Evolutionary conservation across 164 flowering plant genomes (phyloP).

Genomic region (Macadamia tetraphylla): DNA sequence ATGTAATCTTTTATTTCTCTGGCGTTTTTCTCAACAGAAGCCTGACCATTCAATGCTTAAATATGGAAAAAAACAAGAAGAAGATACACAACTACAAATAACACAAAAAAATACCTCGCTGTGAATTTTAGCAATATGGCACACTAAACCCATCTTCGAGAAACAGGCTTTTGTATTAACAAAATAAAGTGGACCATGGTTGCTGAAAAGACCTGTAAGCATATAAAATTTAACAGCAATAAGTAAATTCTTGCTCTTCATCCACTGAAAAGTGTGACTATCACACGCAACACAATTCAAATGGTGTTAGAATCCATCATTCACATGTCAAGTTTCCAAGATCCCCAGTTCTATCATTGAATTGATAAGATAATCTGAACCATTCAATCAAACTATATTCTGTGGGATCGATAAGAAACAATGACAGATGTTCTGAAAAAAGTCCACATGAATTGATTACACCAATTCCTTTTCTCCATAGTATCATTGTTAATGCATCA

Average conservation of each 20-base stretch:
- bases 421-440: not conserved
- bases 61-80: conserved; percentile 1
- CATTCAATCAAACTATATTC: conserved; percentile 3
- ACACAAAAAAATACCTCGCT: conserved; percentile 65
- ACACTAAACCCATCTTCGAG: conserved; percentile 89
- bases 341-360: not conserved
- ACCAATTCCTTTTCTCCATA: too few species aligned
- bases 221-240: not conserved
- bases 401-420: not conserved
- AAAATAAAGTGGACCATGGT: conserved; percentile 96
- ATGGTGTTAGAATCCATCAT: not conserved
- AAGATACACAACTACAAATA: not conserved
- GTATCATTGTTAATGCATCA: not conserved
- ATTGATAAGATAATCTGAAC: not conserved
- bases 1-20: conserved; percentile 81
- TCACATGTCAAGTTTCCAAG: not conserved
- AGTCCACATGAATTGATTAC: too few species aligned
- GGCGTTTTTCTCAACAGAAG: conserved; percentile 94
- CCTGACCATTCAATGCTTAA: conserved; percentile 36
- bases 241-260: not conserved
- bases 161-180: conserved; percentile 63
- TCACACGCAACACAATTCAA: not conserved
- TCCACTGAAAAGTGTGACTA: not conserved
- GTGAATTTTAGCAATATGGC: conserved; percentile 98
- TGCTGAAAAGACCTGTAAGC: conserved; percentile 83